Conservation (phyloP, 1,284 basidiomycete species). For the Marasmius fiardii region DNA sequence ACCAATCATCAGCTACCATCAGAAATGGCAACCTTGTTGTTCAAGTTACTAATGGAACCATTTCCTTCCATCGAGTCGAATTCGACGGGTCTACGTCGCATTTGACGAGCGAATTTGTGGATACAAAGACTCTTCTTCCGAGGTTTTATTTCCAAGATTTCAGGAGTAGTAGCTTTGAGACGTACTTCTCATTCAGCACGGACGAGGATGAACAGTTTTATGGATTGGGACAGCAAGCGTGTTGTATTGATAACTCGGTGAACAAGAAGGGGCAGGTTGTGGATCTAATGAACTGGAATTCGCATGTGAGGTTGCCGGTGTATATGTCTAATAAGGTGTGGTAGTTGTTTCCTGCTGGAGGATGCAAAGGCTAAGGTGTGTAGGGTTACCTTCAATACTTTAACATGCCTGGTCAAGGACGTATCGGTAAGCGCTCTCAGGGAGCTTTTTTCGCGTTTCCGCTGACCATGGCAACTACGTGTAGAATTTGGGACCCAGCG, state of each 20-base stretch:
- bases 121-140: constrained; percentile 32
- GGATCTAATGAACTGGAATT: constrained; percentile 39
- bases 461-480: neutral
- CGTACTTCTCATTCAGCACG: constrained; percentile 34
- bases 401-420: constrained; percentile 38
- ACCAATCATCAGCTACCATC: constrained; percentile 29
- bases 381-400: constrained; percentile 40
- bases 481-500: constrained; percentile 33
- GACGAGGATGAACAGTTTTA: constrained; percentile 35
- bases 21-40: constrained; percentile 34
- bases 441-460: neutral
- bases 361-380: neutral
- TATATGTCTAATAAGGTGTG: constrained; percentile 38
- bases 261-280: constrained; percentile 41
- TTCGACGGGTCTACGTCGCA: constrained; percentile 28
- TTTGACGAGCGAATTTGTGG: constrained; percentile 32
- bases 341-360: neutral
- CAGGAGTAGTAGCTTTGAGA: constrained; percentile 29
- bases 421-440: constrained; percentile 25
- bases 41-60: constrained; percentile 25
- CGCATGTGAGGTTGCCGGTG: constrained; percentile 37
- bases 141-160: constrained; percentile 36
- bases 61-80: constrained; percentile 34
- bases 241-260: constrained; percentile 37
- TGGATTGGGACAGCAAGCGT: constrained; percentile 37